These are phyloP conservation scores for Cenococcum geophilum DNA, from an alignment of 495 filamentous ascomycete genomes.

Conservation along the genomic window DNA sequence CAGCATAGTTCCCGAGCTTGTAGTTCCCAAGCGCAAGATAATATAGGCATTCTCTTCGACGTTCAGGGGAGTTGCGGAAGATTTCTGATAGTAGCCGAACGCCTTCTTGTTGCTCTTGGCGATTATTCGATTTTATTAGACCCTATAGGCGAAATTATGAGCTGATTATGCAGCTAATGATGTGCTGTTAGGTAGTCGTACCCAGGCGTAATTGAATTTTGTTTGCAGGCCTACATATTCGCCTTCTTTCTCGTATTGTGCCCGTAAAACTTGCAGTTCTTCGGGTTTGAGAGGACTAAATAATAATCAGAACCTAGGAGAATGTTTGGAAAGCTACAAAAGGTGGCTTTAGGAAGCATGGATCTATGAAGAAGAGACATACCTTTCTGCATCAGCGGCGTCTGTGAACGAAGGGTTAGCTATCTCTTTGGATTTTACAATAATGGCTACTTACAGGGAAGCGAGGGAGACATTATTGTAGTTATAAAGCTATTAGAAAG, in stretches of 20 bases:
- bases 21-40: conserved; percentile 95
- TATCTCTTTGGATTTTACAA: conserved; percentile 27
- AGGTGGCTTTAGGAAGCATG: conserved; percentile 1
- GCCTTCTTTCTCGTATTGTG: conserved; percentile 94
- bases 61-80: conserved; percentile 84
- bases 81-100: conserved; percentile 93
- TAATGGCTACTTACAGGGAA: conserved; percentile 30
- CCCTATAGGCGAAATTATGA: conserved; percentile 50
- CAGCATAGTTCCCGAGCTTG: conserved; percentile 94
- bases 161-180: background rate
- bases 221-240: conserved; percentile 95
- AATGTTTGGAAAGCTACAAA: background rate
- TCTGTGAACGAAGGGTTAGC: conserved; percentile 49
- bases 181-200: conserved; percentile 39
- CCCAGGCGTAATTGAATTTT: conserved; percentile 99
- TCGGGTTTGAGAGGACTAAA: conserved; percentile 75
- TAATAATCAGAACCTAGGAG: conserved; percentile 12
- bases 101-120: conserved; percentile 87
- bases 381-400: conserved; percentile 97
- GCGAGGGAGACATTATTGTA: conserved; percentile 25
- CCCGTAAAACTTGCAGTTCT: conserved; percentile 83
- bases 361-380: conserved; percentile 24
- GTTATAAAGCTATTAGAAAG: conserved; percentile 1
- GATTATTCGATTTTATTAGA: conserved; percentile 81
- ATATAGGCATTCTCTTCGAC: conserved; percentile 94